Conservation (phyloP, 2,329 filamentous ascomycete genomes). For the Fusarium chlamydosporum region DNA sequence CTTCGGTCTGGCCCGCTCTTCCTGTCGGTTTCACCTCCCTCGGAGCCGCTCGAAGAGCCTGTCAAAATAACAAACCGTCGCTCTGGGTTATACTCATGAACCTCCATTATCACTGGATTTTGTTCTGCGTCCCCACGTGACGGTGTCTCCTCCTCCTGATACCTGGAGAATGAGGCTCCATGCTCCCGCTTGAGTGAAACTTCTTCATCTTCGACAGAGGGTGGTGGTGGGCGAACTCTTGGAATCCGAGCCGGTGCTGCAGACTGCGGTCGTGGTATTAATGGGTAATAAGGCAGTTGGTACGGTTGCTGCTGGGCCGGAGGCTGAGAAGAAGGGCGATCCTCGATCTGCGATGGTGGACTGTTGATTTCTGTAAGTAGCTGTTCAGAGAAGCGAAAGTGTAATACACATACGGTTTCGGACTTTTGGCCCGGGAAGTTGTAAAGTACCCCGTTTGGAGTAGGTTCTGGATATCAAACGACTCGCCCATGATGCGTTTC, state of each 20-base stretch:
- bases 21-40: conserved; percentile 49
- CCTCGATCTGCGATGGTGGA: conserved; percentile 40
- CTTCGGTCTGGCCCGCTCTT: conserved; percentile 32
- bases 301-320: conserved; percentile 34
- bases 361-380: conserved; percentile 41
- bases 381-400: neutral
- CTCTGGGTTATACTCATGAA: conserved; percentile 72
- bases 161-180: conserved; percentile 53
- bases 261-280: conserved; percentile 38
- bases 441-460: conserved; percentile 66
- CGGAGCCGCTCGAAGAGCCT: conserved; percentile 49
- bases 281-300: conserved; percentile 40
- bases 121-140: conserved; percentile 77
- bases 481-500: conserved; percentile 59
- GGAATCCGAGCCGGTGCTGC: conserved; percentile 34
- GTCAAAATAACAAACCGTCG: conserved; percentile 74
- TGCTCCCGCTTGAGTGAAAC: conserved; percentile 74
- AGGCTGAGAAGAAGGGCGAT: conserved; percentile 37
- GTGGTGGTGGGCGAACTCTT: conserved; percentile 68
- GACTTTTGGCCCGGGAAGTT: conserved; percentile 60
- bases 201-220: conserved; percentile 78
- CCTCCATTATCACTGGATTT: conserved; percentile 74
- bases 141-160: conserved; percentile 67
- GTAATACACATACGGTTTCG: conserved; percentile 48
- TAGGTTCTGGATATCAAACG: conserved; percentile 61